Base-by-base conservation (phyloP, 371 early-diverging fungal species). In the Zopfochytrium polystomum region DNA sequence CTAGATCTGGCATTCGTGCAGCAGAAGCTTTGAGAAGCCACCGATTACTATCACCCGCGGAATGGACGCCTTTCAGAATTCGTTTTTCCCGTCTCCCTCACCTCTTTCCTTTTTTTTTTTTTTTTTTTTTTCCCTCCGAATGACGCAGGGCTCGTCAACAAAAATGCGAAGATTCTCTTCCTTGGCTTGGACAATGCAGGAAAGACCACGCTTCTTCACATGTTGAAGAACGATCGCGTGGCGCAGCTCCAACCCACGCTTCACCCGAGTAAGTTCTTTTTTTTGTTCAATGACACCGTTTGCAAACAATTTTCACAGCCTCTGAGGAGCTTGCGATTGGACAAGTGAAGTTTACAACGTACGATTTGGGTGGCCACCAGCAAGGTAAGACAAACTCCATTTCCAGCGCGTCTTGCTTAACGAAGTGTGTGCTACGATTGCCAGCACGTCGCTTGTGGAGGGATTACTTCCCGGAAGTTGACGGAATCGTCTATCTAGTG, bases 101-200 rank as follows among this genome's bases (percentile, higher is more conserved):
- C n/a, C n/a, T n/a, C n/a, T n/a, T n/a, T n/a, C n/a, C n/a, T n/a
- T n/a, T n/a, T n/a, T n/a, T n/a, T n/a, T n/a, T n/a, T n/a, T n/a
- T n/a, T n/a, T n/a, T n/a, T n/a, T n/a, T n/a, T n/a, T n/a, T n/a
- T n/a, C n/a, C n/a, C n/a, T n/a, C n/a, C n/a, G n/a, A n/a, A n/a
- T 27, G 4, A 9, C 31, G 31, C 73, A 95, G 96, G 97, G 64
- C 87, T 98, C 67, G 81, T 93, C 70, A 94, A 96, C 80, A 97
- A 97, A 83, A 94, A 94, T 72, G 97, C 99, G 56, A 95, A 95
- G 79, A 93, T 99, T 71, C 85, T 99, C 47, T 99, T 99, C 83
- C 85, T 99, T 56, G 99, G 99, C 48, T 87, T 99, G 56, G 99
- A 99, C 76, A 99, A 99, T 83, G 98, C 99, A 58, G 99, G 99